These are phyloP conservation scores for Starmerella khaoyaiensis DNA, from an alignment of 805 yeast species.

Conservation along the genomic window DNA sequence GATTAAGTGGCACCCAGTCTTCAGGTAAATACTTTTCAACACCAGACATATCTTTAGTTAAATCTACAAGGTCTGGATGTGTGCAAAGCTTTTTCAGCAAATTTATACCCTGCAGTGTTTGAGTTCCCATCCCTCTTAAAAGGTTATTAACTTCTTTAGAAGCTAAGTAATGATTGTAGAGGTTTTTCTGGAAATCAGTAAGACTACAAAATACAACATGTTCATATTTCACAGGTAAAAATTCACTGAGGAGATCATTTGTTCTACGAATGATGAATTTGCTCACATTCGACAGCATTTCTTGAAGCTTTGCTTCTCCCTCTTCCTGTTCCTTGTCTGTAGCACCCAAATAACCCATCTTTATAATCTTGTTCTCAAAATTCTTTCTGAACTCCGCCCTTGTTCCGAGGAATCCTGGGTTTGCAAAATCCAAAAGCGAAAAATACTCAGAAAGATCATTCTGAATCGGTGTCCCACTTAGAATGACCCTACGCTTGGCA, in stretches of 20 bases:
- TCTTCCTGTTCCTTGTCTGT: constrained; percentile 57
- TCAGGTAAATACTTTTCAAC: constrained; percentile 49
- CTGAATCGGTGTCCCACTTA: constrained; percentile 95
- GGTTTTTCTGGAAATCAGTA: constrained; percentile 56
- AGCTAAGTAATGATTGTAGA: constrained; percentile 63
- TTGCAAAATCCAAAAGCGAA: constrained; percentile 78
- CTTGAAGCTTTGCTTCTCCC: constrained; percentile 58
- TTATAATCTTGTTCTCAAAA: constrained; percentile 65
- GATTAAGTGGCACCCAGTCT: constrained; percentile 43
- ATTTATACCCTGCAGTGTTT: constrained; percentile 83
- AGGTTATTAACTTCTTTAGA: constrained; percentile 64
- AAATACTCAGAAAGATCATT: constrained; percentile 90
- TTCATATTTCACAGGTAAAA: constrained; percentile 89
- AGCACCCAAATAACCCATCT: constrained; percentile 83
- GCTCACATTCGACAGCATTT: constrained; percentile 64
- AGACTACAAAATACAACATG: constrained; percentile 88
- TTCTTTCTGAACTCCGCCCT: constrained; percentile 71
- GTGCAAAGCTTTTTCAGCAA: constrained; percentile 79
- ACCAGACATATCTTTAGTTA: constrained; percentile 70
- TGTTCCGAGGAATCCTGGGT: constrained; percentile 84
- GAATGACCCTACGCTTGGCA: constrained; percentile 77
- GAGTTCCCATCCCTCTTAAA: constrained; percentile 45
- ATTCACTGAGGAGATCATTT: constrained; percentile 85
- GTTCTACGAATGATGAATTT: constrained; percentile 89
- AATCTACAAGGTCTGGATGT: constrained; percentile 74